Evolutionary conservation across 1,284 basidiomycete genomes (phyloP), one percentile per base, ranked within the genome.

Genomic region (Pseudozyma tsukubaensis): DNA sequence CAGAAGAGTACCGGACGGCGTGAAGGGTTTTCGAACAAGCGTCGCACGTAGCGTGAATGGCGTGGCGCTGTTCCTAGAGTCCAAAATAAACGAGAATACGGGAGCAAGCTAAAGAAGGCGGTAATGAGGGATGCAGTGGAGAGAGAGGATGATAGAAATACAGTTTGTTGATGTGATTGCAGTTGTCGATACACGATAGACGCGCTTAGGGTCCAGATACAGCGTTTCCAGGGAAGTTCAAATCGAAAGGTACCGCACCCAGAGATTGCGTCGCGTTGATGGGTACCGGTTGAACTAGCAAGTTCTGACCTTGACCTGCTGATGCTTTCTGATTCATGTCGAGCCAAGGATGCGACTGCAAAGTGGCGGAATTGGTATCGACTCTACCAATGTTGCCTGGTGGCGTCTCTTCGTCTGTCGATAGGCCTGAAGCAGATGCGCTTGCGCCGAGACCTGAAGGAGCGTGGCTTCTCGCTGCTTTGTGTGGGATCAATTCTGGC

Each of bases 371-470:
- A 35, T 19, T 44, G 4, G 57, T 11, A 11, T 53, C 51, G 24
- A 56, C 5, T 29, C 50, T 63, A 18, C 6, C 45, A 10, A 24
- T 35, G 47, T 55, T 50, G 48, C 34, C 19, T 7, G 63, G 57
- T 4, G 65, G 65, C 5, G 60, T 73, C 24, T 73, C 65, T 43
- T 64, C 61, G 16, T 73, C 71, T 4, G 71, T 68, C 42, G 71
- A 73, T 21, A 56, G 42, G 44, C 53, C 52, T 8, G 69, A 62
- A 24, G 49, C 51, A 14, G 71, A 58, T 18, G 52, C 59, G n/a
- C 57, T 50, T 7, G 50, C 66, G 11, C 19, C 43, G 12, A 58
- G 56, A 0, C 42, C 52, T 16, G n/a, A 36, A 34, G 42, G 40
- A 13, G 16, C 5, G 24, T 34, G 0, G 52, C 6, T 3, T 57